Evolutionary conservation across 352 stramenopile genomes (phyloP), one percentile per base, ranked within the genome.

Genomic region (Pythium coloratum): DNA sequence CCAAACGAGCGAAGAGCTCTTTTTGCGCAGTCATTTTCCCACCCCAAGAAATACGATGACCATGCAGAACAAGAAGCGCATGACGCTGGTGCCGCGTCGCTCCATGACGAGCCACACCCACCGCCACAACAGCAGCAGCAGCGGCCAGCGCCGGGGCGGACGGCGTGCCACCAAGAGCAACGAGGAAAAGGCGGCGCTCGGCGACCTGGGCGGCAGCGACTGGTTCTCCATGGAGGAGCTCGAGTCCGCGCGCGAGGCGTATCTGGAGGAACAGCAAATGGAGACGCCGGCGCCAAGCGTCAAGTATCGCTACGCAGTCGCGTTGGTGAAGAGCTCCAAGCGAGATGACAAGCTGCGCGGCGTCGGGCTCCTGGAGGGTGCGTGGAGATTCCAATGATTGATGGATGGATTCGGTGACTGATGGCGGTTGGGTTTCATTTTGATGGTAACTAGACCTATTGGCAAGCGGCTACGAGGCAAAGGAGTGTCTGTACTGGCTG

Each of bases 401-500:
- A 38, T 30, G 10, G 38, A 14, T 32, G 6, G 16, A 20, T 14
- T 49, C 40, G n/a, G 54, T 20, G 32, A 40, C 33, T 40, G 62
- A 54, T 33, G 66, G 12, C 62, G 62, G 46, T 62, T 10, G 16
- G 30, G 24, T 13, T 13, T 20, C 13, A 42, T 16, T 4, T 14
- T 44, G 36, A 44, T 44, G 36, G 16, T 18, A 5, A 16, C 7
- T 12, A 93, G 86, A 94, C 73, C 58, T 94, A 55, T 50, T 94
- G 51, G 67, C 83, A 1, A 66, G 78, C 38, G 75, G 62, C 5
- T 87, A 83, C 55, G 75, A 86, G 30, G 59, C 51, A 6, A 84
- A 82, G 20, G 86, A 92, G 53, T 91, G 82, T 67, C 73, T 94
- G 56, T 92, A 94, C 66, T 92, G 84, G 84, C 86, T 91, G 60